Evolutionary conservation across 2,329 filamentous ascomycete genomes (phyloP).

Genomic region (Penicillium sp.): DNA sequence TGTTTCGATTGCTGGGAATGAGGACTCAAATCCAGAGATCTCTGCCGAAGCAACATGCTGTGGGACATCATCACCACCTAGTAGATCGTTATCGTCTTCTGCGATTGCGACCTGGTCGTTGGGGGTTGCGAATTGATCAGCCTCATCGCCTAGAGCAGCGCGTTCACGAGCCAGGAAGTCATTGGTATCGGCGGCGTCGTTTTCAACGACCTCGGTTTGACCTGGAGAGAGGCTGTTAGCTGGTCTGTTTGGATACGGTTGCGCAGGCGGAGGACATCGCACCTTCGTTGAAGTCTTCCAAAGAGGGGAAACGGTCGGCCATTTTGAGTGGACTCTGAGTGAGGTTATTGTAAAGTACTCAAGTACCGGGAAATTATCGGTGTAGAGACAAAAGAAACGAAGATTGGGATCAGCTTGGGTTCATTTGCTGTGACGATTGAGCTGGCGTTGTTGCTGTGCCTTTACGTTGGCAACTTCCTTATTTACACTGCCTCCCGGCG

Average conservation of each 20-base stretch:
- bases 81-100: conserved; percentile 66
- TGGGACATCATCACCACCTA: conserved; percentile 51
- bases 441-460: neutral
- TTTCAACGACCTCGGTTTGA: conserved; percentile 31
- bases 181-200: conserved; percentile 55
- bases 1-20: conserved; percentile 79
- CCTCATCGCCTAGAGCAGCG: conserved; percentile 85
- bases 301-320: conserved; percentile 74
- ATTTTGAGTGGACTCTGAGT: conserved; percentile 43
- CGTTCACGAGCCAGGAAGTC: conserved; percentile 93
- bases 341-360: conserved; percentile 1
- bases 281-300: conserved; percentile 70
- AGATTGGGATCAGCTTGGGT: neutral
- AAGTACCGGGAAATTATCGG: neutral
- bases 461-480: conserved; percentile 10
- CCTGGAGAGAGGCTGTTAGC: conserved; percentile 27
- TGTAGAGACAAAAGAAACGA: neutral
- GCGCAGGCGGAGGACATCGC: conserved; percentile 14
- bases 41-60: conserved; percentile 35
- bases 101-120: conserved; percentile 60
- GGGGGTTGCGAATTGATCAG: conserved; percentile 77
- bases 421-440: neutral
- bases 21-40: conserved; percentile 71
- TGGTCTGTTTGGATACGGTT: conserved; percentile 18
- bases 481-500: neutral